Evolutionary conservation across 805 yeast species (phyloP), one percentile per base, ranked within the genome.

Genomic region (Starmera quercuum): DNA sequence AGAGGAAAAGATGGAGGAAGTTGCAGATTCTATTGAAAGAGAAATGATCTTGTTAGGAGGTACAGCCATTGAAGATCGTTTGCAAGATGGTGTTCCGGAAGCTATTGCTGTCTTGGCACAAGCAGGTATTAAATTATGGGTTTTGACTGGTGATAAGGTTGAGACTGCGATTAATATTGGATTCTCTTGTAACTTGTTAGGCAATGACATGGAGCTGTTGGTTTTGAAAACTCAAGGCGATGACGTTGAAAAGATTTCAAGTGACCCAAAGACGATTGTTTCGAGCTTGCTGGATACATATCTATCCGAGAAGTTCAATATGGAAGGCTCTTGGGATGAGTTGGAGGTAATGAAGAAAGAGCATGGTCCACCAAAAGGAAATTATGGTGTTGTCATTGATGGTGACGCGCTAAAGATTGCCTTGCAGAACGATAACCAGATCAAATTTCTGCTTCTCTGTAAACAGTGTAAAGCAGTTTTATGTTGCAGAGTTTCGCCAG

Each of bases 101-200:
- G 72, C 90, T 12, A 83, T 83, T 49, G 73, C 78, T 7, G 53
- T 76, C 6, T 61, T 83, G 36, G 82, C 73, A 12, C 65, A 75
- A 42, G 92, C 92, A 7, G 92, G 94, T 53, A 79, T 83, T 36
- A 83, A 83, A 54, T 61, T 83, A 34, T 83, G 94, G 94, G 92
- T 83, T 30, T 63, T 83, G 31, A 83, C 94, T 3, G 94, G 94
- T 60, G 94, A 83, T 56, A 83, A 81, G 56, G 84, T 83, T n/a
- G 94, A 83, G 57, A 83, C 94, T 21, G 94, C 92, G 10, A 83
- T 83, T 46, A 83, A 83, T 49, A 83, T 83, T 63, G 94, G 92
- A 4, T 83, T 83, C 51, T 80, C 88, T 2, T 83, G 94, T 69
- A 83, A 83, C 48, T 61, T 83, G 35, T 63, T 83, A 36, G 80